Conservation (phyloP, 352 stramenopile species). For the Phytophthora pisi region DNA sequence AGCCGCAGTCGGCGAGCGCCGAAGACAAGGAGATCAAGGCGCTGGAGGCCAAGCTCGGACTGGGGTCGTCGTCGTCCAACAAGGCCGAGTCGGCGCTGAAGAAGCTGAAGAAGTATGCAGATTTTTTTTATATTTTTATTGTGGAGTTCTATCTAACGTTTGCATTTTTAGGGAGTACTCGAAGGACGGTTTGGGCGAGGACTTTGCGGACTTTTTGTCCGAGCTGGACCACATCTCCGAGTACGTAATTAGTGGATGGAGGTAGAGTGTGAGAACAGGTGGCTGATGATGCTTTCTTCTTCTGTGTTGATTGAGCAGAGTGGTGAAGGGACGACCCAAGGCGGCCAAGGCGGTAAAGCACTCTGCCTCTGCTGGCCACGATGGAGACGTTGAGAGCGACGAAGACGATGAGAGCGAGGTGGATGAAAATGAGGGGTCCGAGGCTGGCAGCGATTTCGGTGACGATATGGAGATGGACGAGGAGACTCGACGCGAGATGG, state of each 20-base stretch:
- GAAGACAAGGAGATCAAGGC: conserved; percentile 77
- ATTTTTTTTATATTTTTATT: not conserved
- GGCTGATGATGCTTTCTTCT: conserved; percentile 3
- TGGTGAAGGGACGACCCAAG: conserved; percentile 66
- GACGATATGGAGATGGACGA: conserved; percentile 79
- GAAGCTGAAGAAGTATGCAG: conserved; percentile 69
- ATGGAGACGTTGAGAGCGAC: conserved; percentile 30
- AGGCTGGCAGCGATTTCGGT: conserved; percentile 30
- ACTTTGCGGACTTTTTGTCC: conserved; percentile 82
- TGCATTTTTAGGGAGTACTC: conserved; percentile 62
- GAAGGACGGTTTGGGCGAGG: conserved; percentile 78
- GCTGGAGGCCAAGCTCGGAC: conserved; percentile 72
- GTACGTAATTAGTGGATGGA: conserved; percentile 29
- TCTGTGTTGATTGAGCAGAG: conserved; percentile 29
- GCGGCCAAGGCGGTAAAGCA: conserved; percentile 1
- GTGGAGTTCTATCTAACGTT: not conserved
- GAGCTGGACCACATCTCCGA: conserved; percentile 78
- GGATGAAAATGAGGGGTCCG: conserved; percentile 34
- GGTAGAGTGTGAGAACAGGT: not conserved
- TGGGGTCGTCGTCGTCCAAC: conserved; percentile 35
- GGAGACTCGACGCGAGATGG: conserved; percentile 77
- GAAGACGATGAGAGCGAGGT: conserved; percentile 33
- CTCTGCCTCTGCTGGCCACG: conserved; percentile 1
- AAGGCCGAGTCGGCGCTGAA: conserved; percentile 60
- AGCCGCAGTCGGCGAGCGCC: conserved; percentile 31